Base-by-base conservation (phyloP, 2,329 filamentous ascomycete genomes). In the Stromatinia cepivora region DNA sequence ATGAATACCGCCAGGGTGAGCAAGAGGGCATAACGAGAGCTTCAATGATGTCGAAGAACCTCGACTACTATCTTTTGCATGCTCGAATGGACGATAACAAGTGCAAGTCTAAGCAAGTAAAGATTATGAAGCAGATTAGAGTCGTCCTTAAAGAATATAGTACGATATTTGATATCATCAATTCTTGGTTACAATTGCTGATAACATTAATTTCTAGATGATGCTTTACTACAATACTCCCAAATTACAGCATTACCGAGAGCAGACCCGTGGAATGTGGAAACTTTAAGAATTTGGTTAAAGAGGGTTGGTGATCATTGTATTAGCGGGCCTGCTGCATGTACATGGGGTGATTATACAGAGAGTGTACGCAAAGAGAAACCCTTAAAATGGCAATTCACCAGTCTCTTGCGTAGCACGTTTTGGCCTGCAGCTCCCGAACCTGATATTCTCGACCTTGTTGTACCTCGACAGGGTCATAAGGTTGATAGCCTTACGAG, bases 71-170 rank as follows among this genome's bases (percentile, higher is more conserved):
- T 63, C 59, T 63, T 8, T 1, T 25, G 0, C 45, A 63, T 63
- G 45, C 59, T 63, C 22, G 46, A 39, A 50, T 50, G 31, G 46
- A 63, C 1, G 46, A 52, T 25, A 15, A 9, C 22, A 52, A 63
- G 46, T 63, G 59, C 46, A 63, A 63, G 13, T 63, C 59, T 25
- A 42, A 68, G 39, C 71, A 73, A 46, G 53, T 66, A n/a, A 45
- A 61, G 4, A 22, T 70, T n/a, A 54, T 73, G 8, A 61, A 56
- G 45, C 46, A 72, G 25, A 72, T 73, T 7, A 65, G 72, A 31
- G 22, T 34, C 1, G 67, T 73, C 0, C 36, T 73, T 6, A 70
- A 73, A 25, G 53, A 73, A 46, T 73, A 73, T 34, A 72, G 71
- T 73, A 67, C 31, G 71, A 13, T 17, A n/a, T 28, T 57, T 31